These are phyloP conservation scores for Jamesozyma gamospora DNA, from an alignment of 805 yeast species.

Conservation along the genomic window DNA sequence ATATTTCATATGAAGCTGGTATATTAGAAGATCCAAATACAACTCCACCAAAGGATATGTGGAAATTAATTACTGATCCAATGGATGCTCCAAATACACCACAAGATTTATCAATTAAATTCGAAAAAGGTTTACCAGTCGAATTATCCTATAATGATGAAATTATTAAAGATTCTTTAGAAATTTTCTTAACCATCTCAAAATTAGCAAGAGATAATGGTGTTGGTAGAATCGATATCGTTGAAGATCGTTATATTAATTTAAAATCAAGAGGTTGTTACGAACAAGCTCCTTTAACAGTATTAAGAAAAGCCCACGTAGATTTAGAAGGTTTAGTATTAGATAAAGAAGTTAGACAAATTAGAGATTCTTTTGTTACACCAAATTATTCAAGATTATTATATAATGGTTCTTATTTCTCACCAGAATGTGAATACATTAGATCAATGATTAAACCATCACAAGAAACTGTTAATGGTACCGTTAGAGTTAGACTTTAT, in stretches of 20 bases:
- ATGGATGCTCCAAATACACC: conserved; percentile 88
- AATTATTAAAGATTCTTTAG: conserved; percentile 79
- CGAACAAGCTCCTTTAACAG: conserved; percentile 96
- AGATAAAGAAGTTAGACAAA: conserved; percentile 94
- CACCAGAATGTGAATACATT: conserved; percentile 96
- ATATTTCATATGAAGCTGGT: conserved; percentile 98
- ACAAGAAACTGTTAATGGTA: conserved; percentile 91
- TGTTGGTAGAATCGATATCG: conserved; percentile 98
- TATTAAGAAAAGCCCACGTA: conserved; percentile 87
- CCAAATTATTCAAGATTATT: conserved; percentile 80
- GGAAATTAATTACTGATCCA: conserved; percentile 97
- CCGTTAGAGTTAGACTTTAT: conserved; percentile 86
- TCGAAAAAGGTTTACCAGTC: conserved; percentile 78
- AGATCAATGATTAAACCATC: conserved; percentile 92
- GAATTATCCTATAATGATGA: conserved; percentile 60
- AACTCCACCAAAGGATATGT: conserved; percentile 99
- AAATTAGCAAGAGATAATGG: conserved; percentile 97
- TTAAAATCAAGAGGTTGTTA: conserved; percentile 98
- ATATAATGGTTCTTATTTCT: conserved; percentile 95
- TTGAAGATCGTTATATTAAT: conserved; percentile 97
- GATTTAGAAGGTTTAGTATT: conserved; percentile 94
- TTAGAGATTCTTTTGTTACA: conserved; percentile 94
- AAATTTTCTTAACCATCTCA: conserved; percentile 85
- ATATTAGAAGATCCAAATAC: conserved; percentile 97
- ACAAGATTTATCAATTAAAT: conserved; percentile 75